Evolutionary conservation across 352 stramenopile species (phyloP).

Genomic region (Pythium plurisporium): DNA sequence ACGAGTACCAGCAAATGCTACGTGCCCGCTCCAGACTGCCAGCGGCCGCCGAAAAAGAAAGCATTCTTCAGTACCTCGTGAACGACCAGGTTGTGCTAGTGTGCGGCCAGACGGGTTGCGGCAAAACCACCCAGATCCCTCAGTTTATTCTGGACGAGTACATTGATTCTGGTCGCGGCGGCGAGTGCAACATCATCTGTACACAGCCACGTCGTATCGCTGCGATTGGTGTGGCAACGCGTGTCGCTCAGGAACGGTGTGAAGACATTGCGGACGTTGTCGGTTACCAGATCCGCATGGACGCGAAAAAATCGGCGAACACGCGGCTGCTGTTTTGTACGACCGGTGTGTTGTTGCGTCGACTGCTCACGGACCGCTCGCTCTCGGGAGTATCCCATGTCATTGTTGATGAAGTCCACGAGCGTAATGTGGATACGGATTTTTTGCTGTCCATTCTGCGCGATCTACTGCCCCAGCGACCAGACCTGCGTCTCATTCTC

Average conservation of each 20-base stretch:
- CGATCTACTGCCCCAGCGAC: conserved; percentile 64
- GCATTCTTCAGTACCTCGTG: conserved; percentile 54
- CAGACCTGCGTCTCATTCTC: conserved; percentile 88
- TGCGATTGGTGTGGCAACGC: conserved; percentile 94
- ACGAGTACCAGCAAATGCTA: conserved; percentile 58
- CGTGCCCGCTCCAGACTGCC: conserved; percentile 48
- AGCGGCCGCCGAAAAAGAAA: conserved; percentile 47
- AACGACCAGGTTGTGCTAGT: conserved; percentile 91
- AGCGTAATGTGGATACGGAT: conserved; percentile 96
- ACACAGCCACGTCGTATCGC: conserved; percentile 94
- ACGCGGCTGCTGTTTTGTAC: conserved; percentile 95
- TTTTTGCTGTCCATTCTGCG: conserved; percentile 94
- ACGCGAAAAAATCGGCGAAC: conserved; percentile 84
- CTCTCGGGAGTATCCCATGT: conserved; percentile 93
- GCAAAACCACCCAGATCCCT: conserved; percentile 95
- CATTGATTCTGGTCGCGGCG: conserved; percentile 64
- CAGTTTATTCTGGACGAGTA: conserved; percentile 98
- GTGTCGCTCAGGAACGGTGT: conserved; percentile 93
- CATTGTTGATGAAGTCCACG: conserved; percentile 99
- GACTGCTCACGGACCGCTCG: conserved; percentile 87
- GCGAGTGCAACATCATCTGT: conserved; percentile 94
- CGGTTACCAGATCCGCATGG: conserved; percentile 96
- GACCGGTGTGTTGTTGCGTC: conserved; percentile 92
- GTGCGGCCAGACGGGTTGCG: conserved; percentile 94
- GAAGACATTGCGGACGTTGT: conserved; percentile 84